Evolutionary conservation across 2,329 filamentous ascomycete genomes (phyloP), one percentile per base, ranked within the genome.

Genomic region (Nemania abortiva): DNA sequence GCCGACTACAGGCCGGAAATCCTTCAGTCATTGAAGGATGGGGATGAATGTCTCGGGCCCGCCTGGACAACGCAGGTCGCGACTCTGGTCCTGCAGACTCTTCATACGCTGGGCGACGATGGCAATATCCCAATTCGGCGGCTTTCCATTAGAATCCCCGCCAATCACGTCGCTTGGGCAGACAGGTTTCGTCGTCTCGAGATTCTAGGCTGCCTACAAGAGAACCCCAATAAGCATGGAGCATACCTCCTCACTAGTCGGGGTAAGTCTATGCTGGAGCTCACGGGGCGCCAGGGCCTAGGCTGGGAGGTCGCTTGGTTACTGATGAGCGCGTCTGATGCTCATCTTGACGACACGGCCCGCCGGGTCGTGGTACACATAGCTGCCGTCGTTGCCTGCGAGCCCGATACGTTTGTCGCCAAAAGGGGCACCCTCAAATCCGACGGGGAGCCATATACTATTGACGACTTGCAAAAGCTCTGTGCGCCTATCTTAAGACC

Each of bases 291-390:
- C 3, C 6, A 13, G 1, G n/a, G 34, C 13, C 39, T 59, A 13
- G 27, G 34, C 6, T 59, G 56, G 56, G 56, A 49, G 24, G 42
- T 49, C 15, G 56, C 56, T 15, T 49, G 24, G 39, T n/a, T n/a
- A n/a, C 27, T 59, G 39, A 15, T 59, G 24, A 20, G 45, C 24
- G 27, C 22, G 4, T 24, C 27, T 24, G 24, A 34, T 6, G 10
- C 9, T 11, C 6, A 10, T 2, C 6, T 22, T 7, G 56, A 59
- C 15, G 39, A 47, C 15, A 20, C 20, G 3, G 22, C 9, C 6
- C 3, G 24, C 24, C 27, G 29, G 2, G 10, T 59, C 6, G 2
- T 59, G 6, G 24, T 49, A 10, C 49, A 27, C 39, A 59, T 59
- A 39, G 56, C 56, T 13, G 39, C 56, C 3, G 15, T 59, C 6